Conservation (phyloP, 805 yeast genomes). For the Ogataea thermomethanolica region DNA sequence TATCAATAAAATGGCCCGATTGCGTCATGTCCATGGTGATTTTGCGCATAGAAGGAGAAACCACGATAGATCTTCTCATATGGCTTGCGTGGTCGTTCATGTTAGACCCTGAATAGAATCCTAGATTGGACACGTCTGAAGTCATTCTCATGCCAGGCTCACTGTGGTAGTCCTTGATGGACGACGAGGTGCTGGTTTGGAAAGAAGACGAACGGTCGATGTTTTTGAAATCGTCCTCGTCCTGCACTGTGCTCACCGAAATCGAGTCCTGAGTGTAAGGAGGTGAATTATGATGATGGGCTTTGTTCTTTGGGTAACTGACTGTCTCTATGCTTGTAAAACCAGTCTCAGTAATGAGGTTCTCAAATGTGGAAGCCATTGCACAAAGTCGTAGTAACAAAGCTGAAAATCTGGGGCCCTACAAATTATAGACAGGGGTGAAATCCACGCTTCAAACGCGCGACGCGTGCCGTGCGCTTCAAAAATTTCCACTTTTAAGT, state of each 20-base stretch:
- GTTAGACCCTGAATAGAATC: slow-evolving; percentile 31
- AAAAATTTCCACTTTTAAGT: slow-evolving; percentile 1
- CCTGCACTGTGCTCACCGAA: slow-evolving; percentile 33
- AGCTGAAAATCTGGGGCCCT: slow-evolving; percentile 5
- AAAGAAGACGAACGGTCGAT: slow-evolving; percentile 35
- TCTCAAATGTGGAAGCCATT: slow-evolving; percentile 4
- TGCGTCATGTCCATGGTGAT: slow-evolving; percentile 9
- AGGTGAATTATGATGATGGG: slow-evolving; percentile 16
- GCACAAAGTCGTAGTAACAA: not conserved
- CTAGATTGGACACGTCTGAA: slow-evolving; percentile 18
- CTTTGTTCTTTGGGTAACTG: slow-evolving; percentile 5
- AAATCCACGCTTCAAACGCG: slow-evolving; percentile 7
- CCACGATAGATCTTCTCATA: slow-evolving; percentile 31
- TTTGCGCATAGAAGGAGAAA: slow-evolving; percentile 33
- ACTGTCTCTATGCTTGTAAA: not conserved
- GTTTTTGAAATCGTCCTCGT: slow-evolving; percentile 33
- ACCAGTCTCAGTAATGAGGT: slow-evolving; percentile 2
- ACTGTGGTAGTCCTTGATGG: slow-evolving; percentile 11
- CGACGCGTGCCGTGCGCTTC: slow-evolving; percentile 5
- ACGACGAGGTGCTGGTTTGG: slow-evolving; percentile 35
- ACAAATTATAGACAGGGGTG: slow-evolving; percentile 9
- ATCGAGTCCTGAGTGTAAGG: slow-evolving; percentile 29
- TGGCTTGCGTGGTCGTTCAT: slow-evolving; percentile 30
- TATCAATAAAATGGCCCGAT: not conserved
- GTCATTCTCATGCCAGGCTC: slow-evolving; percentile 5